Evolutionary conservation across 202 grass and related monocot species (phyloP), one percentile per base, ranked within the genome.

Genomic region (Schoenoplectus tabernaemontani): DNA sequence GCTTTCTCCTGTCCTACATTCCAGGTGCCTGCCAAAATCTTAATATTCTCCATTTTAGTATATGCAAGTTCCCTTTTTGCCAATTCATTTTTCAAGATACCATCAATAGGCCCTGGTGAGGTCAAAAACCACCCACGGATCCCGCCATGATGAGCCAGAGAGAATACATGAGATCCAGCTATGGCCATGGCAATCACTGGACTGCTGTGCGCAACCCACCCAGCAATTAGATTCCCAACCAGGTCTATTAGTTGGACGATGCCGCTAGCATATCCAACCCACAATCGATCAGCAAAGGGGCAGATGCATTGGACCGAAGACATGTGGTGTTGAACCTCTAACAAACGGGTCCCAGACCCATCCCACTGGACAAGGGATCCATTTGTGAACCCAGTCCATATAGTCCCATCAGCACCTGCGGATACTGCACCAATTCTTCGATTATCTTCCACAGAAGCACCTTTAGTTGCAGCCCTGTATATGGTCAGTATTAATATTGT

Each of bases 1-100:
- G 91, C 91, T 72, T 92, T 95, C 85, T 89, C 91, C 78, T 98
- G 96, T 69, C 91, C 96, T 64, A 98, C 86, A 86, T 98, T 98
- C 96, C 96, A 98, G 77, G 91, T 98, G 77, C 88, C 91, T 76
- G 87, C 82, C 83, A 98, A 85, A 84, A 98, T 95, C 59, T 98
- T 98, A 86, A 95, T 90, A 17, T 93, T 87, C 75, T 94, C 91
- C 84, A 88, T 90, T 87, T 89, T 98, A 36, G 89, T 94, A 86
- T 92, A 98, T 69, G 89, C 88, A 44, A 83, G 34, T 69, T 98
- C 91, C 83, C 62, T 89, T 24, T 92, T 95, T 77, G 91, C 79
- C 70, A 98, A 86, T 85, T 98, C 96, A 28, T 75, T 86, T 83
- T 91, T 83, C 74, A 98, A 87, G 70, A 98, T 79, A 64, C 88